phyloP scores from a whole-genome alignment of 2,329 filamentous ascomycete species.

The Trichoderma sp. region DNA sequence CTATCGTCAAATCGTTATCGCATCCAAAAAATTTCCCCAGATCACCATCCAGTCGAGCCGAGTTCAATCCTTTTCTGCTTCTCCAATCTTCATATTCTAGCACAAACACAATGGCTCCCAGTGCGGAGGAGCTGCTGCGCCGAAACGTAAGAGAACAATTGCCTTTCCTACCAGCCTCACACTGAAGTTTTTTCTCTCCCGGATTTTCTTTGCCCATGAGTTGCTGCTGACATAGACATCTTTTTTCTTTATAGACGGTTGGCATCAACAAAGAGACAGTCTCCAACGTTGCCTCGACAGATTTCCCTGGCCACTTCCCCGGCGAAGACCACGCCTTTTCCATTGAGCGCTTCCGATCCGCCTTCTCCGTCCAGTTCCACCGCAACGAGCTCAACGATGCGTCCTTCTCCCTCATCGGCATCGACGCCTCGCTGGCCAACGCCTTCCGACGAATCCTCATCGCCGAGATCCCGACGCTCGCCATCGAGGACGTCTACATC shows the following conservation, averaged over 20 bases:
- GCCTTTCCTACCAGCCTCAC: neutral
- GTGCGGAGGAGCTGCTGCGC: slow-evolving; percentile 55
- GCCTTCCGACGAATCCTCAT: slow-evolving; percentile 96
- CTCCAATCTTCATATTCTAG: neutral
- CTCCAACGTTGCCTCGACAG: slow-evolving; percentile 81
- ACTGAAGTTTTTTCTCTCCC: neutral
- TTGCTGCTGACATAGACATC: neutral
- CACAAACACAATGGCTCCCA: slow-evolving; percentile 36
- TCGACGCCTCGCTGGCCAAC: slow-evolving; percentile 92
- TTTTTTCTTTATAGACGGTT: slow-evolving; percentile 61
- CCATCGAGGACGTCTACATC: slow-evolving; percentile 90
- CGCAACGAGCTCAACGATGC: slow-evolving; percentile 73
- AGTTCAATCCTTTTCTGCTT: neutral
- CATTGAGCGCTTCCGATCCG: slow-evolving; percentile 66
- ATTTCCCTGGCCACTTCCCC: slow-evolving; percentile 88
- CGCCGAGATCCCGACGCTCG: slow-evolving; percentile 88
- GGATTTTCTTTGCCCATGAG: no score
- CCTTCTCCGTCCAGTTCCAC: slow-evolving; percentile 77
- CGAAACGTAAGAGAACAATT: slow-evolving; percentile 51
- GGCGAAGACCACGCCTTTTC: slow-evolving; percentile 84
- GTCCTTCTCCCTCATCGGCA: slow-evolving; percentile 85
- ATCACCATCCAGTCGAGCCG: slow-evolving; percentile 8
- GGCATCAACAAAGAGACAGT: slow-evolving; percentile 88
- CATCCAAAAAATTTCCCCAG: slow-evolving; percentile 30
- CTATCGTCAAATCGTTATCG: slow-evolving; percentile 19